Conservation (phyloP, 2,329 filamentous ascomycete genomes). For the Sporothrix luriei region DNA sequence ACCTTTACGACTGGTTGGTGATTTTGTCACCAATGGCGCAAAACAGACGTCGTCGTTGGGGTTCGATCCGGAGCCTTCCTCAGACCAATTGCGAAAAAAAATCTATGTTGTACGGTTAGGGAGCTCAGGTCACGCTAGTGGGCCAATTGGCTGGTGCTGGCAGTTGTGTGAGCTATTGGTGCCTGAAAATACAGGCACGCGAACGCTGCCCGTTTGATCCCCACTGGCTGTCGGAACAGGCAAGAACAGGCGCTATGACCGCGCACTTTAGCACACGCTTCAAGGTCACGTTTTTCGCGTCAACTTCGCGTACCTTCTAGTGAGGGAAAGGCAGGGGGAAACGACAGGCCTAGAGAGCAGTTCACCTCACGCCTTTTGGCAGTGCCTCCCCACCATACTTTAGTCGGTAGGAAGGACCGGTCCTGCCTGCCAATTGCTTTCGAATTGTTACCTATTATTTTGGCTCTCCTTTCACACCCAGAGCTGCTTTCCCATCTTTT, state of each 20-base stretch:
- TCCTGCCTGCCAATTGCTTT: constrained; percentile 10
- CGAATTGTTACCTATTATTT: constrained; percentile 22
- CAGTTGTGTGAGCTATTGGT: background rate
- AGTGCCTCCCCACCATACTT: constrained; percentile 10
- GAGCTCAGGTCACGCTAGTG: constrained; percentile 25
- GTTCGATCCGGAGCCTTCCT: background rate
- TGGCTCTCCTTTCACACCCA: background rate
- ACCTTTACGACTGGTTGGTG: background rate
- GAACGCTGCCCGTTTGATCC: background rate
- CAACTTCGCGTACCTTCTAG: constrained; percentile 46
- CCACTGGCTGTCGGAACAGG: background rate
- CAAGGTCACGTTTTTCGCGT: constrained; percentile 50
- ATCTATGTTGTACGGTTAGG: background rate
- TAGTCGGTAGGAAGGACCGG: constrained; percentile 6
- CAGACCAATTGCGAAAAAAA: constrained; percentile 15
- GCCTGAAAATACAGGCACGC: constrained; percentile 28
- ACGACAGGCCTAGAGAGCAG: constrained; percentile 17
- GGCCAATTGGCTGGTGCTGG: background rate
- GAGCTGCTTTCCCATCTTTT: background rate
- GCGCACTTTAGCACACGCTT: constrained; percentile 22
- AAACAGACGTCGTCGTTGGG: background rate
- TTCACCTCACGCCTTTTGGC: background rate
- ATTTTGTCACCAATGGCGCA: constrained; percentile 1
- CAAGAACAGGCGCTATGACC: background rate
- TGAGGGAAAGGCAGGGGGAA: background rate